Evolutionary conservation across 768 basidiomycete species (phyloP), one percentile per base, ranked within the genome.

Genomic region (Tricholoma terreum): DNA sequence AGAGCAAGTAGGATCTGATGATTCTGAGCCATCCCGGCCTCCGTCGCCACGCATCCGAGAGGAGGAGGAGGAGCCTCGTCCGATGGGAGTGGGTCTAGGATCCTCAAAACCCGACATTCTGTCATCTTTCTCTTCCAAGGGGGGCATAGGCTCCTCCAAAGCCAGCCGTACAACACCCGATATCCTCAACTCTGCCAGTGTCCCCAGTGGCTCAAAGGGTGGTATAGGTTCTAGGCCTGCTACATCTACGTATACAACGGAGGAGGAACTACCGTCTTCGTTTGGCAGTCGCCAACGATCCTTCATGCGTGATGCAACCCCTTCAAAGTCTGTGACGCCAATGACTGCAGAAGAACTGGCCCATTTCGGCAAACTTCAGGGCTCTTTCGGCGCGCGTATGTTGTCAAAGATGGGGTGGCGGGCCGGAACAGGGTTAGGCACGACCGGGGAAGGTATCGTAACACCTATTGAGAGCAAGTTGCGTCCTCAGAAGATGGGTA

Each of bases 341-440:
- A 80, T 97, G 17, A 82, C 81, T 17, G 73, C 83, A 1, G 65
- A 78, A 15, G 95, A 98, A 64, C 76, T 79, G 57, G 77, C 79
- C n/a, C 95, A 98, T 68, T 96, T 99, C 70, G 79, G 75, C 60
- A 91, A 89, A 63, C 78, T 98, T 11, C 77, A 82, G 40, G 81
- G 84, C 14, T 79, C 89, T 0, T 87, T 93, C 59, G 96, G 94
- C 63, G 90, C 95, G 17, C 87, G 87, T 56, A 85, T 98, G 84
- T 83, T 99, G 21, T 83, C 84, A 30, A 98, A 95, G 76, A 94
- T 95, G 89, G 97, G 97, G 7, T 99, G 97, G 96, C 78, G 86
- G 67, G 75, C 87, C 0, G 96, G 87, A 3, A 79, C 79, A 3
- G 94, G 94, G 62, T 79, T 96, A 8, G 94, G 94, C 59, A 71